Evolutionary conservation across 768 basidiomycete species (phyloP).

Genomic region (Lactarius quietus): DNA sequence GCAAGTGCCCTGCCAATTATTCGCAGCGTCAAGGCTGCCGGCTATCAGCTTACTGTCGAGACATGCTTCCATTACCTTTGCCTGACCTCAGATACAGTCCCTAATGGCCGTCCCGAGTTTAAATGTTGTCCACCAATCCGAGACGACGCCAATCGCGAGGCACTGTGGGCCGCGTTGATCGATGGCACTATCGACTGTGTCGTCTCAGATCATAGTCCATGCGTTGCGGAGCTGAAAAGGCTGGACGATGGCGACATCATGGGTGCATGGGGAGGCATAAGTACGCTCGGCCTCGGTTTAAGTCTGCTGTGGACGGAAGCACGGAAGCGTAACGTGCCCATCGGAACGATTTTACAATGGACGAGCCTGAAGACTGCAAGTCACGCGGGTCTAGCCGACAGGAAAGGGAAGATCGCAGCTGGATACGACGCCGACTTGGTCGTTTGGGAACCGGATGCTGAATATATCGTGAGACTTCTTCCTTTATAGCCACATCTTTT

Average conservation of each 20-base stretch:
- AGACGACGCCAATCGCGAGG: constrained; percentile 62
- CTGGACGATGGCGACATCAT: constrained; percentile 77
- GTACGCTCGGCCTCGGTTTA: constrained; percentile 84
- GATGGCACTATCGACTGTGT: constrained; percentile 88
- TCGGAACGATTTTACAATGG: constrained; percentile 73
- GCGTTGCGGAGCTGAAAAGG: constrained; percentile 76
- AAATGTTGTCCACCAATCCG: constrained; percentile 97
- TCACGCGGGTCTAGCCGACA: constrained; percentile 66
- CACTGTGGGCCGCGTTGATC: constrained; percentile 75
- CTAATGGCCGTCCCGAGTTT: constrained; percentile 75
- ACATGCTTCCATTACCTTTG: constrained; percentile 98
- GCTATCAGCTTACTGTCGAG: constrained; percentile 81
- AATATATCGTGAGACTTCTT: constrained; percentile 38
- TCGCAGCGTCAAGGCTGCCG: constrained; percentile 58
- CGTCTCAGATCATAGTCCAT: constrained; percentile 96
- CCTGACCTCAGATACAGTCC: constrained; percentile 68
- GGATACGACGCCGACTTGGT: constrained; percentile 87
- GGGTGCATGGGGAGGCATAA: constrained; percentile 93
- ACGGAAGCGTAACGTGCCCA: constrained; percentile 49
- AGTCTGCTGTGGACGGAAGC: constrained; percentile 89
- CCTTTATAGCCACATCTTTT: not conserved
- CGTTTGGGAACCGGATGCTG: constrained; percentile 67
- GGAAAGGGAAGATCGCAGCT: constrained; percentile 68
- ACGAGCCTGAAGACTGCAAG: constrained; percentile 66
- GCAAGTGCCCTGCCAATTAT: constrained; percentile 76